phyloP scores from a whole-genome alignment of 768 basidiomycete genomes.

The Kondoa subrosea region DNA sequence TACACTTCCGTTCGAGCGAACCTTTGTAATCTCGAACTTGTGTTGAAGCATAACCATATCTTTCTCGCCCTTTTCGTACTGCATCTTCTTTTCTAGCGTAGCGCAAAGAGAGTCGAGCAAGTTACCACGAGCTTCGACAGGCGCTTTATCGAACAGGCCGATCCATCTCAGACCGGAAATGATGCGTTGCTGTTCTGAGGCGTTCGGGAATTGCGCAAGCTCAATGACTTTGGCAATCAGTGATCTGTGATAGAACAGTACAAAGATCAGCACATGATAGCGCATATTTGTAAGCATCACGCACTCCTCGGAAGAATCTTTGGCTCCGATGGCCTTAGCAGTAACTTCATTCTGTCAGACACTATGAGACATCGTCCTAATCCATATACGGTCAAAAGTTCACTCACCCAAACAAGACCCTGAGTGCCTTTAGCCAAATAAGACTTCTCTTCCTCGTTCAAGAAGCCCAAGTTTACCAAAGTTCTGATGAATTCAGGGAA shows the following conservation, averaged over 20 bases:
- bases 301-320: constrained; percentile 53
- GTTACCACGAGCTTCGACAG: constrained; percentile 44
- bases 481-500: constrained; percentile 88
- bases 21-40: constrained; percentile 80
- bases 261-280: neutral
- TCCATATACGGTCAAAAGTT: too few relatives aligned
- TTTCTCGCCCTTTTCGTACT: constrained; percentile 73
- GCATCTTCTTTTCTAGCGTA: constrained; percentile 75
- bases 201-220: constrained; percentile 53
- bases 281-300: constrained; percentile 18
- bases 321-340: constrained; percentile 53
- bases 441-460: constrained; percentile 55
- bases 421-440: constrained; percentile 47
- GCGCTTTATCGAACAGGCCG: constrained; percentile 60
- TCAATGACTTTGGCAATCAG: constrained; percentile 55
- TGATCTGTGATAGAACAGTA: constrained; percentile 37
- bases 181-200: constrained; percentile 55
- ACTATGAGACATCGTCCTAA: neutral
- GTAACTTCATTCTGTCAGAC: constrained; percentile 44
- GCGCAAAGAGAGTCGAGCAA: constrained; percentile 87
- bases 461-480: constrained; percentile 71
- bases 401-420: constrained; percentile 51
- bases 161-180: constrained; percentile 83
- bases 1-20: constrained; percentile 48
- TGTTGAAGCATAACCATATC: constrained; percentile 97